Conservation (phyloP, 176 grass and related monocot species). For the Melocanna baccifera region DNA sequence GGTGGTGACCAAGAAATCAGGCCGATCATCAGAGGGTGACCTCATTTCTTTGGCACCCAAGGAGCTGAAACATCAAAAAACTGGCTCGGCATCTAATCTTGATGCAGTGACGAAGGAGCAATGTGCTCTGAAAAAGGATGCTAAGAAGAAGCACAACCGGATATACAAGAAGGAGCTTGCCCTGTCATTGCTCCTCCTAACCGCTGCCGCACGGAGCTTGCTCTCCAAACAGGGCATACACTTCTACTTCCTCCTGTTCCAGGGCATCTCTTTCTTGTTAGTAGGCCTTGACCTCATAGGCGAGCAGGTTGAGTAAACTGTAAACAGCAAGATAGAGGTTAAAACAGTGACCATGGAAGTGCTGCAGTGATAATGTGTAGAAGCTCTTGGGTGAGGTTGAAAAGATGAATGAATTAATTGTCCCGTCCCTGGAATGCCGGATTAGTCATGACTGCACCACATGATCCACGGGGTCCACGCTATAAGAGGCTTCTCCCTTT, state of each 20-base stretch:
- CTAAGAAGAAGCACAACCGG: slow-evolving; percentile 91
- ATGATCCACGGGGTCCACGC: slow-evolving; percentile 3
- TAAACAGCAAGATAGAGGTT: slow-evolving; percentile 37
- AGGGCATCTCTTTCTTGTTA: slow-evolving; percentile 91
- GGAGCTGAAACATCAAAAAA: slow-evolving; percentile 47
- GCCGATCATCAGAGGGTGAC: slow-evolving; percentile 82
- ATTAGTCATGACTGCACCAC: neutral
- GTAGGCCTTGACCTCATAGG: slow-evolving; percentile 98
- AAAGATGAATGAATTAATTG: slow-evolving; percentile 1
- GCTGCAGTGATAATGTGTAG: neutral
- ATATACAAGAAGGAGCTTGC: slow-evolving; percentile 95
- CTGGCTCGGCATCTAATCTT: slow-evolving; percentile 52
- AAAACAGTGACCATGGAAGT: neutral
- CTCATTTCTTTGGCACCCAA: slow-evolving; percentile 58
- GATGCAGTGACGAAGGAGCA: slow-evolving; percentile 49
- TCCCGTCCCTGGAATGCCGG: neutral
- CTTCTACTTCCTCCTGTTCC: slow-evolving; percentile 99
- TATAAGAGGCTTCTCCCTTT: slow-evolving; percentile 1
- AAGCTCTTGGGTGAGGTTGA: slow-evolving; percentile 26
- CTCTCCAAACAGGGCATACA: slow-evolving; percentile 95
- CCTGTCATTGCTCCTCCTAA: slow-evolving; percentile 76
- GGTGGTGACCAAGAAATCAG: slow-evolving; percentile 97
- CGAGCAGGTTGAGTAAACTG: slow-evolving; percentile 79
- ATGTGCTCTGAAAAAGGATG: slow-evolving; percentile 27
- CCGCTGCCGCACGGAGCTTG: slow-evolving; percentile 79